Conservation (phyloP, 2,329 filamentous ascomycete genomes). For the Alternaria gaisen region DNA sequence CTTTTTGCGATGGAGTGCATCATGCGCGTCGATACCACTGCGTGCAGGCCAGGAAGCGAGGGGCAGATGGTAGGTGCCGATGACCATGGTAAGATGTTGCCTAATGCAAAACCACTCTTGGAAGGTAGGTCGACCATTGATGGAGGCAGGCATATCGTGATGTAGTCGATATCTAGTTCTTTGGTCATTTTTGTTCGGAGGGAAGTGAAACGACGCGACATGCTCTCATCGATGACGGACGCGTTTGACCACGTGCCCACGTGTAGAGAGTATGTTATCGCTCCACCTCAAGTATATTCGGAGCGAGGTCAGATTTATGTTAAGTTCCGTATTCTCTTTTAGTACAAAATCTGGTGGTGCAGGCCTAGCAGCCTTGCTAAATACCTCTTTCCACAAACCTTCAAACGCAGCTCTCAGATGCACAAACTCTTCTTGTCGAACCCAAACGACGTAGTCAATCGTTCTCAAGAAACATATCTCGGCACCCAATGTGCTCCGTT, state of each 20-base stretch:
- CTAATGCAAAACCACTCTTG: background rate
- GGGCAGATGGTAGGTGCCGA: background rate
- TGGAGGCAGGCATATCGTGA: background rate
- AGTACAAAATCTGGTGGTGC: background rate
- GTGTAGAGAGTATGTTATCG: too few relatives aligned
- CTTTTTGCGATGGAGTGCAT: background rate
- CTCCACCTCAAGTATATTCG: too few relatives aligned
- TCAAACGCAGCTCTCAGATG: background rate
- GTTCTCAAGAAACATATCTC: background rate
- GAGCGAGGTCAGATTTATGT: fast-evolving
- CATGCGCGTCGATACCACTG: background rate
- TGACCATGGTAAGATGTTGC: background rate
- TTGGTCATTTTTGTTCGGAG: background rate
- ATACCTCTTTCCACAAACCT: background rate
- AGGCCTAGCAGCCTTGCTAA: background rate
- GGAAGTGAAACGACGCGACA: background rate
- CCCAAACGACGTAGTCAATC: background rate
- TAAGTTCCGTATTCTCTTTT: background rate
- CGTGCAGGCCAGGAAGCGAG: background rate
- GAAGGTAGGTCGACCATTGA: background rate
- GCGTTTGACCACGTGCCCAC: too few relatives aligned
- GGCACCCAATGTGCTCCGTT: background rate
- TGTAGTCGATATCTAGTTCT: too few relatives aligned
- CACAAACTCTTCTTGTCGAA: background rate
- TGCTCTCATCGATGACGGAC: background rate